phyloP scores from a whole-genome alignment of 2,329 filamentous ascomycete genomes.

The Calonectria leucothoes region DNA sequence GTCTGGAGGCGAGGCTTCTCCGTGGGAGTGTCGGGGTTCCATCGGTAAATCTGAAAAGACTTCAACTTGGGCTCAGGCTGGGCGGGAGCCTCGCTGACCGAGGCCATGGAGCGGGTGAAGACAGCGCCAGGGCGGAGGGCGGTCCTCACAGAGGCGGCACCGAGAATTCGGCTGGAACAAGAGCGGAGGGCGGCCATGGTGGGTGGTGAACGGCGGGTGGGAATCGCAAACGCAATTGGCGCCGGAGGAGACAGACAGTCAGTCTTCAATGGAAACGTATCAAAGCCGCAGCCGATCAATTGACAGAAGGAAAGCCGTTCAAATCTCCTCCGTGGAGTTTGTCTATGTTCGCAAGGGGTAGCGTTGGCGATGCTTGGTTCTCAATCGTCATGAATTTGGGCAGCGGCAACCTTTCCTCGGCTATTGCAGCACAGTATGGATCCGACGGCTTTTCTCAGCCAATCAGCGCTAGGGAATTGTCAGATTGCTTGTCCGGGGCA shows the following conservation, averaged over 20 bases:
- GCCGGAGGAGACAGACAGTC: conserved; percentile 43
- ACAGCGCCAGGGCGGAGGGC: conserved; percentile 54
- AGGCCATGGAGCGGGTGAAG: conserved; percentile 65
- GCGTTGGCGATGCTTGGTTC: conserved; percentile 37
- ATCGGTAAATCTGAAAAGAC: conserved; percentile 98
- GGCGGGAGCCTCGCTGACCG: conserved; percentile 69
- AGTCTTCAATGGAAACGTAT: conserved; percentile 34
- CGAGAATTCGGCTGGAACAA: conserved; percentile 65
- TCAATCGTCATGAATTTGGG: conserved; percentile 42
- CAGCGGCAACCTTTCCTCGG: conserved; percentile 45
- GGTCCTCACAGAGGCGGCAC: conserved; percentile 55
- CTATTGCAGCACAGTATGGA: conserved; percentile 40
- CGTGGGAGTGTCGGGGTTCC: conserved; percentile 93
- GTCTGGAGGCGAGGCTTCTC: conserved; percentile 96
- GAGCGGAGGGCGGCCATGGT: conserved; percentile 73
- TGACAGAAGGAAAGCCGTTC: conserved; percentile 42
- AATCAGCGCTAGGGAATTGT: conserved; percentile 44
- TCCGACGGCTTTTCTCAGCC: conserved; percentile 25
- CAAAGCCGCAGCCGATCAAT: conserved; percentile 37
- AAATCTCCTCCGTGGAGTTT: conserved; percentile 42
- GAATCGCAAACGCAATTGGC: conserved; percentile 32
- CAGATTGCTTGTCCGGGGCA: conserved; percentile 45
- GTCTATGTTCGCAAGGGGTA: conserved; percentile 35
- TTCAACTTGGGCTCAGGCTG: conserved; percentile 79
- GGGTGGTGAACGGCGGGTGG: no score